Percentiles rank a stretch among this genome's conserved stretches.
Evolutionary conservation across 106 monocot species (phyloP).

Genomic region (Triglochin maritima): DNA sequence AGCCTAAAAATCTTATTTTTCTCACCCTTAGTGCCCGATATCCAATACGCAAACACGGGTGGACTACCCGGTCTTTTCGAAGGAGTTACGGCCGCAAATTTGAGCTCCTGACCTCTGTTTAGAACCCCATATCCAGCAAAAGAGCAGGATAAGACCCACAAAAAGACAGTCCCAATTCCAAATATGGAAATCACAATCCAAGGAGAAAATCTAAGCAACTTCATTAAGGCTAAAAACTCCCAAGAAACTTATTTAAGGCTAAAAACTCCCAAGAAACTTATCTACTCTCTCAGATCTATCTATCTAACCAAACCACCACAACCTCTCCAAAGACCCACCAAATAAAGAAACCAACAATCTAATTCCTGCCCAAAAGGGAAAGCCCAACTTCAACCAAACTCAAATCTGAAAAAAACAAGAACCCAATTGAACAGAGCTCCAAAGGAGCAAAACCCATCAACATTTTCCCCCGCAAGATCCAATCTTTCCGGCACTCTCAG

Average conservation of each 20-base stretch:
- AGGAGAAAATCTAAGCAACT: slow-evolving; percentile 30
- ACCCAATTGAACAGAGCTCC: too few species aligned
- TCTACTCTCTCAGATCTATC: too few species aligned
- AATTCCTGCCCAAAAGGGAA: too few species aligned
- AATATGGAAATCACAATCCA: slow-evolving; percentile 20
- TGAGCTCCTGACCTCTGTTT: slow-evolving; percentile 7
- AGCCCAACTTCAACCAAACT: too few species aligned
- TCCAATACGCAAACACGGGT: slow-evolving; percentile 73
- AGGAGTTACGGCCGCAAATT: slow-evolving; percentile 3
- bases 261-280: not conserved
- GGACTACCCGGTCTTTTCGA: slow-evolving; percentile 34
- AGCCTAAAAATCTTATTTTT: slow-evolving; percentile 48
- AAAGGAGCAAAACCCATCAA: too few species aligned
- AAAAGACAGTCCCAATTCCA: slow-evolving; percentile 10
- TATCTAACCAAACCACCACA: too few species aligned
- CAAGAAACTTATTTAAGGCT: not conserved
- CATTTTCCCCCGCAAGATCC: too few species aligned
- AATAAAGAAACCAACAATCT: too few species aligned
- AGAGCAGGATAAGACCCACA: slow-evolving; percentile 24
- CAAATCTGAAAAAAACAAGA: too few species aligned
- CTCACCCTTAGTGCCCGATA: slow-evolving; percentile 57
- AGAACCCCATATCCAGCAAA: slow-evolving; percentile 10
- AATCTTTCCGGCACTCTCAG: too few species aligned
- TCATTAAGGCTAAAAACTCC: slow-evolving; percentile 10
- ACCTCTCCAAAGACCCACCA: too few species aligned